Conservation (phyloP, 768 basidiomycete species). For the Amanita inopinata region DNA sequence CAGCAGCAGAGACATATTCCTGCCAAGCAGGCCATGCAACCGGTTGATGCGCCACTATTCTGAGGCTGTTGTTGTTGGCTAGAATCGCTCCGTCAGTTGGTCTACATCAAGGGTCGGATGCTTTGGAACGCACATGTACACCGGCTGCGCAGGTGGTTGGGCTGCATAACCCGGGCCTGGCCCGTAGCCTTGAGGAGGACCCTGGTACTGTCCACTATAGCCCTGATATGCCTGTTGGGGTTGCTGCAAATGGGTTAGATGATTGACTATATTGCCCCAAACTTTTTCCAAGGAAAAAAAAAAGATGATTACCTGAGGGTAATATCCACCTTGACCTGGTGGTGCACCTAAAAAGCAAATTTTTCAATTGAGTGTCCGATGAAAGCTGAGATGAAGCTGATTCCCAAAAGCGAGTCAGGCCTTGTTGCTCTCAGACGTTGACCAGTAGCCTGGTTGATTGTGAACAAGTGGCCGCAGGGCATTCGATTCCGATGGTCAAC, state of each 20-base stretch:
- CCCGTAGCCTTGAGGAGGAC: slow-evolving; percentile 29
- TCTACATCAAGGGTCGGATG: not conserved
- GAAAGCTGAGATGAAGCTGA: no score
- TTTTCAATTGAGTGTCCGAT: slow-evolving; percentile 4
- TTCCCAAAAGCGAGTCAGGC: no score
- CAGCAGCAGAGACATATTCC: slow-evolving; percentile 59
- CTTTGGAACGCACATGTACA: slow-evolving; percentile 54
- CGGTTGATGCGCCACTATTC: slow-evolving; percentile 29
- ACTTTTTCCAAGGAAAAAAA: not conserved
- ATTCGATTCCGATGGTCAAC: no score
- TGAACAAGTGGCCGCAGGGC: no score
- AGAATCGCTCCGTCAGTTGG: no score
- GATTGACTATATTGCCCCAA: slow-evolving; percentile 1
- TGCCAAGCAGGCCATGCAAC: slow-evolving; percentile 59
- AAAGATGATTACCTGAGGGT: slow-evolving; percentile 35
- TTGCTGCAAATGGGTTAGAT: slow-evolving; percentile 30
- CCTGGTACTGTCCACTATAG: slow-evolving; percentile 28
- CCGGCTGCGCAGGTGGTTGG: slow-evolving; percentile 56
- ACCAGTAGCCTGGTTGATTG: no score
- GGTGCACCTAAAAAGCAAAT: slow-evolving; percentile 30
- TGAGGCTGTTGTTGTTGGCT: slow-evolving; percentile 43
- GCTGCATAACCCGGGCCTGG: slow-evolving; percentile 43
- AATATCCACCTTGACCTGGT: slow-evolving; percentile 62
- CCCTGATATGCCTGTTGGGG: slow-evolving; percentile 63
- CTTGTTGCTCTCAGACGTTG: no score